Evolutionary conservation across 148 eudicot genomes (phyloP).

Genomic region (Rhododendron griersonianum): DNA sequence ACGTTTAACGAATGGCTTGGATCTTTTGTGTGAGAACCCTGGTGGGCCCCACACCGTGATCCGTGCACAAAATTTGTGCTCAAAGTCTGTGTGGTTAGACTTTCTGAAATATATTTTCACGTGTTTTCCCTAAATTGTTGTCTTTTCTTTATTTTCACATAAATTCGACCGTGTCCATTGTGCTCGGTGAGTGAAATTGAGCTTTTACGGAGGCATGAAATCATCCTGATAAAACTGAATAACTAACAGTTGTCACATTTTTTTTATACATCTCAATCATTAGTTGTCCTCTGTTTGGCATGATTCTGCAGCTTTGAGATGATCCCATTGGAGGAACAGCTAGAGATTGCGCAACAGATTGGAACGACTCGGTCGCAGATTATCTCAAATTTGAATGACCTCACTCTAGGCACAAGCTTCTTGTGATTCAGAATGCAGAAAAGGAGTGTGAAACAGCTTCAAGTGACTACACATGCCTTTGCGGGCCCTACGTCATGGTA

Average conservation of each 20-base stretch:
- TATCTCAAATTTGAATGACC: conserved; percentile 76
- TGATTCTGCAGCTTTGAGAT: conserved; percentile 66
- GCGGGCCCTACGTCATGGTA: neutral
- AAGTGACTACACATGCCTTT: neutral
- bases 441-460: neutral
- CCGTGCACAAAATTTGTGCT: no score
- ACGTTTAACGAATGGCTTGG: no score
- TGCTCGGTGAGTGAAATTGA: neutral
- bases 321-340: conserved; percentile 86
- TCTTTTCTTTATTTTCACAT: neutral
- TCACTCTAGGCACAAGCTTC: conserved; percentile 85
- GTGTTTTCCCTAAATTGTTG: neutral
- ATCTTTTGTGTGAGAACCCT: no score
- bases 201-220: neutral
- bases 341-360: conserved; percentile 85
- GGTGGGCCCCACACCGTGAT: no score
- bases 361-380: conserved; percentile 90
- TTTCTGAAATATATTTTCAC: neutral
- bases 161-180: neutral
- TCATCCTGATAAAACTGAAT: neutral
- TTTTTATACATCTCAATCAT: neutral
- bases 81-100: no score
- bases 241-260: neutral
- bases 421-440: conserved; percentile 31
- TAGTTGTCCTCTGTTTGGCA: neutral